Conservation (phyloP, 1,284 basidiomycete genomes). For the Microbotryum scabiosae region DNA sequence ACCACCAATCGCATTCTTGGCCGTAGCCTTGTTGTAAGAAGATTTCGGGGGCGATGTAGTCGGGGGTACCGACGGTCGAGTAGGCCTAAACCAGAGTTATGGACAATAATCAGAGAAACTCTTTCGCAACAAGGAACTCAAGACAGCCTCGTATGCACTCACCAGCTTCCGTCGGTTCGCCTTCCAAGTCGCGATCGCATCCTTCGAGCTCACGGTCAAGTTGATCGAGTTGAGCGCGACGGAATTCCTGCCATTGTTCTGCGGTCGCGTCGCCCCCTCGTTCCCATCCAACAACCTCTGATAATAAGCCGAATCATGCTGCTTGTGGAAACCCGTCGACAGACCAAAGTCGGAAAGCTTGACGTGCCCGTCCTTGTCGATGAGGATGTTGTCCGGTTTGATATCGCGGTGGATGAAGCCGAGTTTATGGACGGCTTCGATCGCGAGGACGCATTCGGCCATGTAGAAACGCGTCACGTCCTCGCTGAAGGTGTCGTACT, state of each 20-base stretch:
- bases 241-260: conserved; percentile 57
- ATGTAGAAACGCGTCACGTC: conserved; percentile 99
- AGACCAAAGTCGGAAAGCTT: conserved; percentile 95
- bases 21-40: conserved; percentile 96
- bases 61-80: conserved; percentile 96
- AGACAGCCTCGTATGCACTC: conserved; percentile 37
- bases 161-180: conserved; percentile 92
- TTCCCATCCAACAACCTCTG: conserved; percentile 72
- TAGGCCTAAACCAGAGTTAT: conserved; percentile 59
- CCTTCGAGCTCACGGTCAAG: conserved; percentile 81
- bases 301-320: conserved; percentile 90
- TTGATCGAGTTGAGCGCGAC: conserved; percentile 95
- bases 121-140: not conserved
- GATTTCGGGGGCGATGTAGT: conserved; percentile 98
- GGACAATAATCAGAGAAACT: not conserved
- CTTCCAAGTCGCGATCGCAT: conserved; percentile 98
- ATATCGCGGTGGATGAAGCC: conserved; percentile 99
- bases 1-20: conserved; percentile 55
- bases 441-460: conserved; percentile 95
- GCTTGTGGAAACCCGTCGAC: conserved; percentile 90
- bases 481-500: conserved; percentile 97
- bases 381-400: conserved; percentile 95
- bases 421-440: conserved; percentile 94
- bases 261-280: conserved; percentile 12
- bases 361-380: conserved; percentile 84